These are phyloP conservation scores for Venturia asperata DNA, from an alignment of 2,329 filamentous ascomycete species.

Conservation along the genomic window DNA sequence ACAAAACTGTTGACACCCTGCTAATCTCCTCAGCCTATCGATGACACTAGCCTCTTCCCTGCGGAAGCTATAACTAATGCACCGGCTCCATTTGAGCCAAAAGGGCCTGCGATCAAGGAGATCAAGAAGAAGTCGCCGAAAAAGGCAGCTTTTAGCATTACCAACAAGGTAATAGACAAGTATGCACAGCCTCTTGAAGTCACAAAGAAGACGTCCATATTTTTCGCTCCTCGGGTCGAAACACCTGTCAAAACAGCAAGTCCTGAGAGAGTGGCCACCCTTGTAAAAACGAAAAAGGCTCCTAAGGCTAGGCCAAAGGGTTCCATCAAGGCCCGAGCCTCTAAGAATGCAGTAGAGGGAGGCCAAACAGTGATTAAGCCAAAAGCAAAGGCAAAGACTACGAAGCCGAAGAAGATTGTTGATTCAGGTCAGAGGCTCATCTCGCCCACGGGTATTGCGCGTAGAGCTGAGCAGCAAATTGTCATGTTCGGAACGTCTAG, in stretches of 20 bases:
- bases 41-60: not conserved
- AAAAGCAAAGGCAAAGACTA: slow-evolving; percentile 22
- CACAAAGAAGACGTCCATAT: not conserved
- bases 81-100: not conserved
- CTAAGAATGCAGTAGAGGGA: slow-evolving; percentile 17
- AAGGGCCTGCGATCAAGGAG: not conserved
- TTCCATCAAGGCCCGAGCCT: not conserved
- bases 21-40: slow-evolving; percentile 1
- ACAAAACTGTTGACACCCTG: not conserved
- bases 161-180: slow-evolving; percentile 1
- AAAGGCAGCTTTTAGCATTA: slow-evolving; percentile 15
- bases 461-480: slow-evolving; percentile 29
- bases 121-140: slow-evolving; percentile 16
- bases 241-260: not conserved
- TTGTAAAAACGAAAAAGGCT: slow-evolving; percentile 6
- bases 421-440: slow-evolving; percentile 31
- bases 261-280: slow-evolving; percentile 4
- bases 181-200: slow-evolving; percentile 12
- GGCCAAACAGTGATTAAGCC: slow-evolving; percentile 22
- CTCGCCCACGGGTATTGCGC: slow-evolving; percentile 30
- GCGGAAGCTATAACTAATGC: not conserved
- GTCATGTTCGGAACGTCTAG: slow-evolving; percentile 37
- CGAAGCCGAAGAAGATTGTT: slow-evolving; percentile 27
- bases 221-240: not conserved
- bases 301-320: slow-evolving; percentile 9